Base-by-base conservation (phyloP, 1,284 basidiomycete species). In the Marasmius tenuissimus region DNA sequence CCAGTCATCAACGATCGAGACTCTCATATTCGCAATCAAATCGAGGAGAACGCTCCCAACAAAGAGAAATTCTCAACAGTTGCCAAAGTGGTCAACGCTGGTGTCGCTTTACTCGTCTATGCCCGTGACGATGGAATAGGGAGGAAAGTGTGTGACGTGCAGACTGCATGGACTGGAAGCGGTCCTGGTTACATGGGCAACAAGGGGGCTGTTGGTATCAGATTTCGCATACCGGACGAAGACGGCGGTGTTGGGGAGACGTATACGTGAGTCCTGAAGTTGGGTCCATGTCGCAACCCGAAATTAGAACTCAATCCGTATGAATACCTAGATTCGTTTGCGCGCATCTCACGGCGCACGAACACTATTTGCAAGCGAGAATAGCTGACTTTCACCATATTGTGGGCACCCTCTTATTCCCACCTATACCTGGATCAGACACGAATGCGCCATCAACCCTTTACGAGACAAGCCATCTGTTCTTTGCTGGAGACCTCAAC, bases 201-300 rank as follows among this genome's bases (percentile, higher is more conserved):
- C 78, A 99, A 99, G 76, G 95, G 94, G 33, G 96, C 93, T 0
- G 95, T 97, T 2, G 96, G 93, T 16, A 83, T 95, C 40, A 84
- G 96, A 52, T 89, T 98, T 72, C 87, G 91, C 48, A 80, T 97
- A 27, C 75, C 81, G 33, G 79, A 76, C 10, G 76, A 79, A 34
- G 81, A 85, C 37, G 85, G 82, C 7, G 77, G 79, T 51, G 68
- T 79, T 58, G 92, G 92, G 39, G 90, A 96, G 72, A 85, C 84
- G 1, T 91, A 88, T 76, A 96, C 94, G 93, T 94, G 76, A 74
- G 91, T 84, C 8, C n/a, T 51, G 49, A 53, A 58, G 38, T 60
- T 50, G 57, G 52, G 42, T 62, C 38, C 57, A 59, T 37, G 40
- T 11, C 16, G 14, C 61, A 57, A 38, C 53, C n/a, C n/a, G n/a